These are phyloP conservation scores for Heterobasidion parviporum DNA, from an alignment of 1,284 basidiomycete species.

Conservation along the genomic window DNA sequence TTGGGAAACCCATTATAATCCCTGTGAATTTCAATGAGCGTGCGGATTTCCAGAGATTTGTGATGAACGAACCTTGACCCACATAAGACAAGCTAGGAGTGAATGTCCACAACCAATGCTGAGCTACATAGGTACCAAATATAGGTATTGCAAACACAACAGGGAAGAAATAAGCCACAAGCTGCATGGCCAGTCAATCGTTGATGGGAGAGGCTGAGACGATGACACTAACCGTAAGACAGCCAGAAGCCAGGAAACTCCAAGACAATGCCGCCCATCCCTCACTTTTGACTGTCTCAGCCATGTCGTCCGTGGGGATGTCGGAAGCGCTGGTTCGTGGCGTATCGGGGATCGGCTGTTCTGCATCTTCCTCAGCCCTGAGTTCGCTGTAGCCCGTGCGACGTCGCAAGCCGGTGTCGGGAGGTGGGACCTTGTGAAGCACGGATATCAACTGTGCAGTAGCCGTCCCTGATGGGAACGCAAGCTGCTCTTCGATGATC, in stretches of 20 bases:
- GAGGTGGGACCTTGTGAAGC: conserved; percentile 71
- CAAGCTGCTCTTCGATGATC: conserved; percentile 90
- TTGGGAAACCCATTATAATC: conserved; percentile 97
- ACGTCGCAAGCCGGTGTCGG: conserved; percentile 42
- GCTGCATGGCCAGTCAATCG: conserved; percentile 29
- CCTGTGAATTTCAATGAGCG: conserved; percentile 33
- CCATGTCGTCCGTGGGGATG: conserved; percentile 23
- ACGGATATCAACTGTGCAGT: conserved; percentile 94
- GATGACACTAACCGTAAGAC: conserved; percentile 58
- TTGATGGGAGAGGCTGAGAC: conserved; percentile 1
- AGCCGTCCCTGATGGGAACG: conserved; percentile 94
- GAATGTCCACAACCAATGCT: conserved; percentile 91
- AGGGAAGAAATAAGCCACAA: conserved; percentile 80
- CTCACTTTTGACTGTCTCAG: conserved; percentile 40
- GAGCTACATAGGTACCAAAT: conserved; percentile 83
- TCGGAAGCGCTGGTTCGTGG: conserved; percentile 9
- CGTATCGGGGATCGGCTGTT: conserved; percentile 11
- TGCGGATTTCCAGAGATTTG: background rate
- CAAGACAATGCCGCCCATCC: conserved; percentile 69
- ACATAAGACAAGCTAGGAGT: conserved; percentile 89
- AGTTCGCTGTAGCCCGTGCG: conserved; percentile 48
- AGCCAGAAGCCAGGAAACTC: conserved; percentile 68
- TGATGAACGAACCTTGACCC: conserved; percentile 60
- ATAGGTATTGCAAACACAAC: conserved; percentile 86
- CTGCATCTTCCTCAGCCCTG: conserved; percentile 26